These are phyloP conservation scores for Tubosaeta brunneosetosa DNA, from an alignment of 768 basidiomycete species.

Conservation along the genomic window DNA sequence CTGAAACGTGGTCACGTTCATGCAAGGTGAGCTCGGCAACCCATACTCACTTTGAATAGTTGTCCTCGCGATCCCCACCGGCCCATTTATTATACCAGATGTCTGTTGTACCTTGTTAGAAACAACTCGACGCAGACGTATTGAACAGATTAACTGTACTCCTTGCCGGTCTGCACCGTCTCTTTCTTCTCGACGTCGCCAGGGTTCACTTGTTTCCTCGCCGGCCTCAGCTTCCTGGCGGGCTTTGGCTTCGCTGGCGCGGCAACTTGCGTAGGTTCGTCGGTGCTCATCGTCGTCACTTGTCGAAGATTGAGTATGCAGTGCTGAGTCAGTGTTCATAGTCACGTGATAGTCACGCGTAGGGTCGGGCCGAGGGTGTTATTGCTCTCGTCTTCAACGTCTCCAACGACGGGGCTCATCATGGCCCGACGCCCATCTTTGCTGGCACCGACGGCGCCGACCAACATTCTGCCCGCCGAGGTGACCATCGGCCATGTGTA, in stretches of 20 bases:
- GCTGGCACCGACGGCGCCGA: slow-evolving; percentile 42
- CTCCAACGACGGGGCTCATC: slow-evolving; percentile 7
- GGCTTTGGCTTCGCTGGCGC: slow-evolving; percentile 23
- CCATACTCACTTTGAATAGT: slow-evolving; percentile 79
- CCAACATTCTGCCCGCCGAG: slow-evolving; percentile 36
- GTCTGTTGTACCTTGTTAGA: slow-evolving; percentile 43
- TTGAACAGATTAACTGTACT: slow-evolving; percentile 70
- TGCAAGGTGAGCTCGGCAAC: neutral
- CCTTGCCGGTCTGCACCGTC: slow-evolving; percentile 87
- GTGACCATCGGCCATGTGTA: slow-evolving; percentile 64
- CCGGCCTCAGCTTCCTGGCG: slow-evolving; percentile 76
- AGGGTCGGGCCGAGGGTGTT: slow-evolving; percentile 15
- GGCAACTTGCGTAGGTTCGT: slow-evolving; percentile 19
- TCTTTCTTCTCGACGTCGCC: slow-evolving; percentile 90
- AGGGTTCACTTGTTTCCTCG: slow-evolving; percentile 88
- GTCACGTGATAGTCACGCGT: slow-evolving; percentile 25
- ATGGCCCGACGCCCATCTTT: slow-evolving; percentile 49
- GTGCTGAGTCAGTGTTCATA: neutral
- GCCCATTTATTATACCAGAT: slow-evolving; percentile 99
- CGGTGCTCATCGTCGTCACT: slow-evolving; percentile 28
- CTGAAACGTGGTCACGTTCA: slow-evolving; percentile 34
- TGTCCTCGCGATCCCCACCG: slow-evolving; percentile 97
- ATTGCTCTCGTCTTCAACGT: neutral
- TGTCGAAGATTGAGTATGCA: slow-evolving; percentile 1
- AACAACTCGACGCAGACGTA: neutral